Conservation (phyloP, 2,329 filamentous ascomycete species). For the Fusarium clavum region DNA sequence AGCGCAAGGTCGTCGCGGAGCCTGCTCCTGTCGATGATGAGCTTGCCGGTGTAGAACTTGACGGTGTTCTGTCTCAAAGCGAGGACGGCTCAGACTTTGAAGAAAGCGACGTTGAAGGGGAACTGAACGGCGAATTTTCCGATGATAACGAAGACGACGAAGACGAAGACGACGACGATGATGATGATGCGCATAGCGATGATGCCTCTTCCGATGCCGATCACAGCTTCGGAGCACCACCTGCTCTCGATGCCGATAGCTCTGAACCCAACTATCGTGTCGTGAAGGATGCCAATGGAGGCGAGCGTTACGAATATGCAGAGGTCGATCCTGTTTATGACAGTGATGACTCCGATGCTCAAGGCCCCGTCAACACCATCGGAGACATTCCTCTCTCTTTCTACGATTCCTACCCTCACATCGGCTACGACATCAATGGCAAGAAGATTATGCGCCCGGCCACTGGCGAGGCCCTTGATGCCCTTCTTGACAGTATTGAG, state of each 20-base stretch:
- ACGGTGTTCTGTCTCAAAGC: constrained; percentile 67
- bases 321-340: constrained; percentile 97
- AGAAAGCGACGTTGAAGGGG: constrained; percentile 51
- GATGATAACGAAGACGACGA: constrained; percentile 48
- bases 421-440: constrained; percentile 98
- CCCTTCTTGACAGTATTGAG: constrained; percentile 94
- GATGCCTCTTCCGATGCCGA: constrained; percentile 53
- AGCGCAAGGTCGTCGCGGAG: constrained; percentile 41
- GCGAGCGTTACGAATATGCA: constrained; percentile 88
- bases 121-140: constrained; percentile 43
- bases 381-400: constrained; percentile 94
- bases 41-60: constrained; percentile 61
- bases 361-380: constrained; percentile 87
- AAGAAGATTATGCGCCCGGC: constrained; percentile 98
- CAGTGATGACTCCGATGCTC: constrained; percentile 90
- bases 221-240: constrained; percentile 36
- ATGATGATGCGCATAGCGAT: constrained; percentile 45
- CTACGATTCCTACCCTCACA: constrained; percentile 98
- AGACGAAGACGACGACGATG: constrained; percentile 55
- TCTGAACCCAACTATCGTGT: constrained; percentile 62
- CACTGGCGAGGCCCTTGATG: constrained; percentile 92
- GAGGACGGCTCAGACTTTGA: constrained; percentile 69
- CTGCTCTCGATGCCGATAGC: constrained; percentile 55
- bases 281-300: constrained; percentile 88
- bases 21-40: constrained; percentile 34